Percentiles rank a stretch among this genome's conserved stretches.
Conservation (phyloP, 2,329 filamentous ascomycete genomes). For the Chaetomiaceae sp. region DNA sequence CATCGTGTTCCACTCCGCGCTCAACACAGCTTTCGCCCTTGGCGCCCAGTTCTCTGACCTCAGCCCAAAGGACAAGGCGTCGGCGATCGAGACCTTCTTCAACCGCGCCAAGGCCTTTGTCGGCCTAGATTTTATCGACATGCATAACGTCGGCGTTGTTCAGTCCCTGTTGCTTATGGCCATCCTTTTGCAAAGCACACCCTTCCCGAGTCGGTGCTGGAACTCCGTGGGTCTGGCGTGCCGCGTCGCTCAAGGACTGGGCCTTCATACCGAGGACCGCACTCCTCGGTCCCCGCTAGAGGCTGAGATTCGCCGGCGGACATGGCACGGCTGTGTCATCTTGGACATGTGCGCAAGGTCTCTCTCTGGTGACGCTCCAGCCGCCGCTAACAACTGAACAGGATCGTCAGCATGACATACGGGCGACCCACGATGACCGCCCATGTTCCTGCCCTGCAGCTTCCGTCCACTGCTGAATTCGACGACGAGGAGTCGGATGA, state of each 20-base stretch:
- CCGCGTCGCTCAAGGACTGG: conserved; percentile 38
- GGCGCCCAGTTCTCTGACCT: conserved; percentile 36
- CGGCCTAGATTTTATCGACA: conserved; percentile 36
- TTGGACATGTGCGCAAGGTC: conserved; percentile 20
- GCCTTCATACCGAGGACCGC: conserved; percentile 33
- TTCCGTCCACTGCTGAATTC: conserved; percentile 10
- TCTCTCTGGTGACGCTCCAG: too few relatives aligned
- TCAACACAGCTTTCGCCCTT: conserved; percentile 42
- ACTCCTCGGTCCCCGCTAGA: conserved; percentile 28
- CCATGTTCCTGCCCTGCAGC: conserved; percentile 23
- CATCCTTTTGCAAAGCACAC: conserved; percentile 38
- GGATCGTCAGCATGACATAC: conserved; percentile 29
- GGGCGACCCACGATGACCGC: conserved; percentile 26
- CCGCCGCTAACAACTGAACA: conserved; percentile 12
- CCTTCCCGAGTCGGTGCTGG: conserved; percentile 40
- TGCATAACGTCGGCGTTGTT: conserved; percentile 36
- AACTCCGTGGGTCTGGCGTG: conserved; percentile 40
- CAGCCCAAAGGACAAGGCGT: conserved; percentile 24
- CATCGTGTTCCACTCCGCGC: conserved; percentile 38
- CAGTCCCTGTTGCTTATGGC: conserved; percentile 39
- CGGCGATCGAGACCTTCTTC: conserved; percentile 33
- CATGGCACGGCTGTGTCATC: conserved; percentile 27
- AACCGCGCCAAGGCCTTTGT: conserved; percentile 34
- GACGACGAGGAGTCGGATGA: not conserved
- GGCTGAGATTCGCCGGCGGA: conserved; percentile 31